A percentile compares a stretch with the other conserved stretches of the same genome.
phyloP scores from a whole-genome alignment of 495 filamentous ascomycete genomes.

The Hypoxylon cercidicola region DNA sequence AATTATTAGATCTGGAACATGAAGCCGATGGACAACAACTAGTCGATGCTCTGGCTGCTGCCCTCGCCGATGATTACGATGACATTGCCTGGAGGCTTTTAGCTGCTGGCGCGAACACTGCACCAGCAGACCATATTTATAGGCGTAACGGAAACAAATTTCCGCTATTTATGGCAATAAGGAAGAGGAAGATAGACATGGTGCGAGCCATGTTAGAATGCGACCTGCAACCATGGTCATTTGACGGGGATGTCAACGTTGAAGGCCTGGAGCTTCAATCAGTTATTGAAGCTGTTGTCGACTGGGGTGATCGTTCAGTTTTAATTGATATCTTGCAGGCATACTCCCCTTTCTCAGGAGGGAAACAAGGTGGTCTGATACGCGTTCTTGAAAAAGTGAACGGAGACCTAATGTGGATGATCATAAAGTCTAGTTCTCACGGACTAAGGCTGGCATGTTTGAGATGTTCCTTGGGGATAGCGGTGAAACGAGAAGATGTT shows the following conservation, averaged over 20 bases:
- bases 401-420: background rate
- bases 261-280: background rate
- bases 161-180: background rate
- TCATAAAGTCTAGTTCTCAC: background rate
- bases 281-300: background rate
- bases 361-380: too few species aligned
- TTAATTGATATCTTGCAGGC: background rate
- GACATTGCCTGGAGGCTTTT: background rate
- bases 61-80: background rate
- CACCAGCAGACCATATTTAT: background rate
- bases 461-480: background rate
- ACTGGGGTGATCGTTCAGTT: background rate
- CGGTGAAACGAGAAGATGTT: background rate
- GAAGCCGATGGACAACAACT: background rate
- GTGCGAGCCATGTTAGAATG: background rate
- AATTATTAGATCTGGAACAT: background rate
- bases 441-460: background rate
- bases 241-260: background rate
- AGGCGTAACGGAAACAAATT: too few species aligned
- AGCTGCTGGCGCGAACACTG: background rate
- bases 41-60: background rate
- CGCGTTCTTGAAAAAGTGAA: background rate
- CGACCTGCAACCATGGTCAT: background rate
- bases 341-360: too few species aligned
- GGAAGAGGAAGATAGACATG: background rate